A percentile compares a stretch with the other conserved stretches of the same genome.
phyloP scores from a whole-genome alignment of 2,329 filamentous ascomycete genomes.

The Pseudopithomyces chartarum region DNA sequence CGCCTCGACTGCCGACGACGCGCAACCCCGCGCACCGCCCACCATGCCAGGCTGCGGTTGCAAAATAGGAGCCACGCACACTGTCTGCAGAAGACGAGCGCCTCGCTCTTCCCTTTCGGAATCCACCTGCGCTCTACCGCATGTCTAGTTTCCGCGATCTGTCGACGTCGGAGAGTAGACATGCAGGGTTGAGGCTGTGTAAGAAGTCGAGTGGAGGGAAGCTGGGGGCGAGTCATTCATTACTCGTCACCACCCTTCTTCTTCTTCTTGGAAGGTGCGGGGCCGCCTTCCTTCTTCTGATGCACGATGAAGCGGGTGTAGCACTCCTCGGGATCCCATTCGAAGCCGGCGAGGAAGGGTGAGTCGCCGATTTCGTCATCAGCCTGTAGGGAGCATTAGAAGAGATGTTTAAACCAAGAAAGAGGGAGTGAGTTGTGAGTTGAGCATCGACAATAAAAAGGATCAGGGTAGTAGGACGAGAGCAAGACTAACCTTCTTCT shows the following conservation, averaged over 20 bases:
- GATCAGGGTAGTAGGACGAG: background rate
- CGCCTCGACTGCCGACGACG: constrained; percentile 16
- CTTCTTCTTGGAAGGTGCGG: constrained; percentile 41
- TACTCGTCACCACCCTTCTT: constrained; percentile 42
- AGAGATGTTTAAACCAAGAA: constrained; percentile 5
- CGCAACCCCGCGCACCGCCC: constrained; percentile 17
- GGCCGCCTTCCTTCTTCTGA: constrained; percentile 71
- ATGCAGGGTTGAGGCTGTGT: constrained; percentile 24
- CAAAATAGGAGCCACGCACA: constrained; percentile 4
- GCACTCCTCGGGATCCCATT: constrained; percentile 93
- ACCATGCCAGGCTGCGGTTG: constrained; percentile 20
- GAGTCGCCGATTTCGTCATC: constrained; percentile 90
- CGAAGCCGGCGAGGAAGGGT: constrained; percentile 89
- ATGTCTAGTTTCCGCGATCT: constrained; percentile 27
- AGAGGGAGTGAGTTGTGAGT: background rate
- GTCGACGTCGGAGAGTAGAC: constrained; percentile 26
- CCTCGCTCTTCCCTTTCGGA: constrained; percentile 42
- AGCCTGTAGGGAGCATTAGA: constrained; percentile 59
- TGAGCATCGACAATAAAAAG: background rate
- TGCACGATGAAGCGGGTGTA: constrained; percentile 89
- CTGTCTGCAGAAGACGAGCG: constrained; percentile 25
- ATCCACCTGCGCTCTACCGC: constrained; percentile 32
- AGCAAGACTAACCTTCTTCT: constrained; percentile 77
- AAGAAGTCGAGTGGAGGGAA: constrained; percentile 35
- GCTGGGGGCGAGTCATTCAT: constrained; percentile 46